Base-by-base conservation (phyloP, 768 basidiomycete genomes). In the Boletellus emodensis region DNA sequence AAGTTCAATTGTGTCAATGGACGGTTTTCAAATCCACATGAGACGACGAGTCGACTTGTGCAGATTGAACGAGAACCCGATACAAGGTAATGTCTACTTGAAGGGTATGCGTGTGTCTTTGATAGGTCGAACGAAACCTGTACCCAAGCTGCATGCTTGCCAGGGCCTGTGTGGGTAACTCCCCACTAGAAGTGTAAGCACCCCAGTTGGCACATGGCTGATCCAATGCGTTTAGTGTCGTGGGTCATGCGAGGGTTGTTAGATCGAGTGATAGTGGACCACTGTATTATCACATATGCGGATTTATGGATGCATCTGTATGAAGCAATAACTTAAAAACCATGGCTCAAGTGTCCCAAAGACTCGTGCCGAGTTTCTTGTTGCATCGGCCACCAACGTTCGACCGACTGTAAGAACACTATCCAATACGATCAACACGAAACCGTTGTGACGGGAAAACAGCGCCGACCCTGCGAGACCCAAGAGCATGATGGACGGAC, bases 31-130 rank as follows among this genome's bases (percentile, higher is more conserved):
- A 26, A 26, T 26, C 6, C 24, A 26, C 24, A 26, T 26, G 36
- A 46, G 40, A n/a, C 17, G 40, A n/a, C 17, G 22, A 26, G 24
- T 26, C 24, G 24, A 42, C 42, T 42, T 52, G 33, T 12, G 47
- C 36, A 3, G 13, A 42, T 32, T 13, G 49, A 36, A 53, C 54
- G 83, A 28, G 80, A 83, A 64, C 82, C 71, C 3, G 76, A 79
- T 44, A 79, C 54, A 80, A 81, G 55, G 79, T 79, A 84, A 84
- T 52, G 75, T 84, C 6, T 84, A 80, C 63, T 65, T 84, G 55
- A 83, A 81, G 57, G 64, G 79, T 57, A 83, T 83, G 80, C 71
- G 76, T 44, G 76, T 44, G 71, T 82, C 54, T 84, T 80, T 47
- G 63, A 63, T 14, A 69, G 71, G 2, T 78, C 82, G 78, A 84